phyloP scores from a whole-genome alignment of 768 basidiomycete genomes.

The Leccinellum rugosiceps region DNA sequence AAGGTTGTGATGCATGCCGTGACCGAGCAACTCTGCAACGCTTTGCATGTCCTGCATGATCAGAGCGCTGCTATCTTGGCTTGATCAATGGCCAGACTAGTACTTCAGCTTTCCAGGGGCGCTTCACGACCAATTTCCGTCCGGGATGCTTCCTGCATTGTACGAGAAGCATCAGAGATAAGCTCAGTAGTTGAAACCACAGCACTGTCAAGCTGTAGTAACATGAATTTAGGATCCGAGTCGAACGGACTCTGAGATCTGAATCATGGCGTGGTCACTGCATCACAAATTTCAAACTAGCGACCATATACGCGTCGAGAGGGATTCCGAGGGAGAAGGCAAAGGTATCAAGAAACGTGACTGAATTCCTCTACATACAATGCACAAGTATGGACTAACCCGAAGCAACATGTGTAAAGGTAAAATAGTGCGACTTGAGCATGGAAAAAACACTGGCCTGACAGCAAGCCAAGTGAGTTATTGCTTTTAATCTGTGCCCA shows the following conservation, averaged over 20 bases:
- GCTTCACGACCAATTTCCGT: not conserved
- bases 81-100: too few species aligned
- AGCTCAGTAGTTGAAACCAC: not conserved
- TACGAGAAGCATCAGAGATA: not conserved
- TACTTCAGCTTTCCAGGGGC: not conserved
- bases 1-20: constrained; percentile 39
- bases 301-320: not conserved
- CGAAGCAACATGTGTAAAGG: too few species aligned
- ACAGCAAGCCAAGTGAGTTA: not conserved
- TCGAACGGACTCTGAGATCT: not conserved
- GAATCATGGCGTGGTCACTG: not conserved
- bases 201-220: not conserved
- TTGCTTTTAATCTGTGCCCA: not conserved
- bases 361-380: too few species aligned
- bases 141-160: not conserved
- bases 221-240: not conserved
- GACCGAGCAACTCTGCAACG: constrained; percentile 61
- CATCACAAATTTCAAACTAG: not conserved
- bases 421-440: too few species aligned
- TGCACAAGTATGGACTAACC: too few species aligned
- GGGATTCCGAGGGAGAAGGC: not conserved
- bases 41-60: constrained; percentile 76
- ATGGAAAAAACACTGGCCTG: too few species aligned
- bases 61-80: constrained; percentile 60
- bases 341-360: too few species aligned